These are phyloP conservation scores for Guadua angustifolia DNA, from an alignment of 176 grass and related monocot species.

Conservation along the genomic window DNA sequence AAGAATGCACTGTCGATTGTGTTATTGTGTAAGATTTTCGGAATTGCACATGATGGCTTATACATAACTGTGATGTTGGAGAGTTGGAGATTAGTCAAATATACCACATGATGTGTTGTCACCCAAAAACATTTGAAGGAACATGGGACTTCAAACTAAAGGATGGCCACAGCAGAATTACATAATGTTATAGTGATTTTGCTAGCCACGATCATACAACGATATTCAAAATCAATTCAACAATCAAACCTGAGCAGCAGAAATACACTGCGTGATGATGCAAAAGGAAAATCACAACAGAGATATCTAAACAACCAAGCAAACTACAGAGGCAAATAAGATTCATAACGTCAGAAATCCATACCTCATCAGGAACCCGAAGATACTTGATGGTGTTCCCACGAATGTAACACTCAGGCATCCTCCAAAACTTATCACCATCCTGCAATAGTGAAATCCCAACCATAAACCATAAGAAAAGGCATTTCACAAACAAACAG, in stretches of 20 bases:
- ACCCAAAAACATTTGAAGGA: not conserved
- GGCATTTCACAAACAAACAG: not conserved
- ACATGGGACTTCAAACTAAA: not conserved
- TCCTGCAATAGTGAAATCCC: conserved; percentile 60
- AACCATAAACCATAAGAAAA: conserved; percentile 17
- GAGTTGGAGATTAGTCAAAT: not conserved
- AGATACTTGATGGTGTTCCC: conserved; percentile 99
- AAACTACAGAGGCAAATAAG: not conserved
- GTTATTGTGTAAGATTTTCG: not conserved
- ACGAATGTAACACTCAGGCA: conserved; percentile 97
- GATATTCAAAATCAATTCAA: not conserved
- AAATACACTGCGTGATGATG: not conserved
- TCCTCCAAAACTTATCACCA: conserved; percentile 98
- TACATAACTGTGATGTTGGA: not conserved
- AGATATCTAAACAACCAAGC: not conserved
- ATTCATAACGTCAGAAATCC: not conserved
- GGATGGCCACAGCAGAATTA: not conserved
- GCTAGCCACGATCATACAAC: not conserved
- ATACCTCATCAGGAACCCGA: conserved; percentile 97
- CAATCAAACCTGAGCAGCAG: not conserved
- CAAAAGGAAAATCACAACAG: not conserved
- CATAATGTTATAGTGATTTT: not conserved
- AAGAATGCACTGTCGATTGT: not conserved
- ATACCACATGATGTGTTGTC: not conserved
- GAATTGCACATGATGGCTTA: not conserved